A percentile compares a stretch with the other conserved stretches of the same genome.
Evolutionary conservation across 805 yeast species (phyloP).

Genomic region (Candida bentonensis): DNA sequence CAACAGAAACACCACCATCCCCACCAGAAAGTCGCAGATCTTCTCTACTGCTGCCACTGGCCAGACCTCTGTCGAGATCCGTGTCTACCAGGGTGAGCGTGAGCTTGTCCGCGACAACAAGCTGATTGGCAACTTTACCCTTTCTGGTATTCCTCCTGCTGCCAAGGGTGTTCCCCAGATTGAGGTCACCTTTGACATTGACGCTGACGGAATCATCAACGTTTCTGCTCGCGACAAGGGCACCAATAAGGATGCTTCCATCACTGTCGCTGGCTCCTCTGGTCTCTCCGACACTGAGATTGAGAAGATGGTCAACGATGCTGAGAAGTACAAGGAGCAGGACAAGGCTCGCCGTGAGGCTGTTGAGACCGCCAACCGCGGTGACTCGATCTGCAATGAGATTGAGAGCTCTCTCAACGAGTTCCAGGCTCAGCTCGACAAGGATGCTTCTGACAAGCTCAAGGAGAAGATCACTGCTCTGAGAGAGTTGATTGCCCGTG

Average conservation of each 20-base stretch:
- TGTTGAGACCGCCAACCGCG: constrained; percentile 74
- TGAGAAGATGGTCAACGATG: constrained; percentile 81
- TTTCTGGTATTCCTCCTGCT: constrained; percentile 90
- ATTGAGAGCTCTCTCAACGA: constrained; percentile 76
- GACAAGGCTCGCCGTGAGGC: constrained; percentile 79
- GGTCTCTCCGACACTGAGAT: constrained; percentile 84
- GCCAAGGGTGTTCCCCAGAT: constrained; percentile 92
- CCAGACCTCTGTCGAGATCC: constrained; percentile 91
- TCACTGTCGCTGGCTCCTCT: constrained; percentile 92
- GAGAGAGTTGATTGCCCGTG: constrained; percentile 66
- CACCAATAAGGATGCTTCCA: constrained; percentile 84
- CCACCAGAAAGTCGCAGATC: constrained; percentile 91
- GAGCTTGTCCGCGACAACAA: constrained; percentile 96
- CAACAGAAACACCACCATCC: constrained; percentile 90
- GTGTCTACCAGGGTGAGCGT: constrained; percentile 99
- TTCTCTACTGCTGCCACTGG: constrained; percentile 95
- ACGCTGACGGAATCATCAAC: constrained; percentile 94
- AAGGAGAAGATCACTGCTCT: constrained; percentile 43
- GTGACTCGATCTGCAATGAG: constrained; percentile 72
- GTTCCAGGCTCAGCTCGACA: constrained; percentile 53
- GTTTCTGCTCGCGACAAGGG: constrained; percentile 91
- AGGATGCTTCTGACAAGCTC: constrained; percentile 40
- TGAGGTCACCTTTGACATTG: constrained; percentile 90
- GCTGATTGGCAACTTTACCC: constrained; percentile 91
- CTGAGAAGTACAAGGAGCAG: constrained; percentile 76